Evolutionary conservation across 2,329 filamentous ascomycete species (phyloP), one percentile per base, ranked within the genome.

Genomic region (Fusarium chuoi): DNA sequence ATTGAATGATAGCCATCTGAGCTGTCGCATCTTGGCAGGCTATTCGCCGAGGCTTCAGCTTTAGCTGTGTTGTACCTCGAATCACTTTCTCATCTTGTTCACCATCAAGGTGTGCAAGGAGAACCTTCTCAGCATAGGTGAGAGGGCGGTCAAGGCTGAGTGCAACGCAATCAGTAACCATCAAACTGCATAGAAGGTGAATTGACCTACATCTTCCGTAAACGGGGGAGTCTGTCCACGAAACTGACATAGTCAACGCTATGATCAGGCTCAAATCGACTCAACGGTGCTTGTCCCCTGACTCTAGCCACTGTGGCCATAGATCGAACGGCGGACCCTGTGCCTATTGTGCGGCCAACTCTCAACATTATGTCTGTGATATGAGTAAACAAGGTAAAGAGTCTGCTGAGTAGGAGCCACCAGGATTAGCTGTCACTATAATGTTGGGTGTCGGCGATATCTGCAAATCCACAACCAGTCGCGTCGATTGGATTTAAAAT

Each of bases 11-110:
- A 4, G 96, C 96, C 96, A 99, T 99, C 85, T 99, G 96, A 7
- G 96, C 96, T 33, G 94, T 98, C 15, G 96, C 96, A 87, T 99
- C 96, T 84, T 99, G 96, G 96, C 98, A 98, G 73, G 97, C 97
- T 77, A 98, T 96, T 54, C 96, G 90, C 82, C 98, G 96, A 24
- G 96, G 96, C 84, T 98, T 98, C 83, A 99, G 92, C 86, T 97
- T 97, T 83, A 99, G 88, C 81, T 97, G 98, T 56, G 95, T 95
- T 80, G 91, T 91, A 74, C 96, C 96, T 51, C 96, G 91, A 71
- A 99, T 92, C 5, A 64, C 44, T 18, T 44, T 64, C 2, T 59
- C 42, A 79, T 93, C 89, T 58, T 89, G 89, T 75, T 95, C 95
- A 88, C 95, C 94, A 83, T 94, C 89, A 54, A 95, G 98, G 79